phyloP scores from a whole-genome alignment of 2,329 filamentous ascomycete genomes.

The Pezizomycotina sp. region DNA sequence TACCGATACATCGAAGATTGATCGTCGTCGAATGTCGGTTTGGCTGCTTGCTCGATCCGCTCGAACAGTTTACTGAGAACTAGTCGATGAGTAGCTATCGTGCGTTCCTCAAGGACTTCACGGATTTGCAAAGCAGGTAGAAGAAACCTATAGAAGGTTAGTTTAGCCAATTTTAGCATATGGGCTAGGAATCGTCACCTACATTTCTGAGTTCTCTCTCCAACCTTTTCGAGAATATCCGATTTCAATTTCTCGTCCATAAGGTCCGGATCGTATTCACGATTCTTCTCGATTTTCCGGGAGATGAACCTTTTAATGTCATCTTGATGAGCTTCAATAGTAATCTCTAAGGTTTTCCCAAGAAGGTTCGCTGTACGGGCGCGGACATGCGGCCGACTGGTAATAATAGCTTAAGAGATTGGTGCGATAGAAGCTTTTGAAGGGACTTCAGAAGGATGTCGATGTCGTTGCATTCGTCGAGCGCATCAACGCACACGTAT shows the following conservation, averaged over 20 bases:
- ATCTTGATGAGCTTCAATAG: constrained; percentile 6
- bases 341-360: constrained; percentile 1
- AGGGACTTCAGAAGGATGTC: constrained; percentile 3
- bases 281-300: constrained; percentile 5
- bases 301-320: constrained; percentile 8
- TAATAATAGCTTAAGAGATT: constrained; percentile 5
- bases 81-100: constrained; percentile 1
- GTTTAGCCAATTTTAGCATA: no score
- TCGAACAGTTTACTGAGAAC: constrained; percentile 2
- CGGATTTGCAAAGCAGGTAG: constrained; percentile 7
- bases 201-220: constrained; percentile 2
- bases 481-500: constrained; percentile 8
- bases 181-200: no score
- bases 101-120: constrained; percentile 7
- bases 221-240: constrained; percentile 3
- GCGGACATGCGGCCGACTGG: constrained; percentile 7
- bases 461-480: constrained; percentile 4
- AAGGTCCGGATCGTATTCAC: constrained; percentile 4
- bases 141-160: no score
- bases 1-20: no score
- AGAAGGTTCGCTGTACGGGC: constrained; percentile 3
- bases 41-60: constrained; percentile 4
- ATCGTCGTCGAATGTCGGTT: no score
- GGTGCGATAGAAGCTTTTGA: constrained; percentile 2
- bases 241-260: constrained; percentile 11